phyloP scores from a whole-genome alignment of 441 rosid species.

The Omphalea diandra region DNA sequence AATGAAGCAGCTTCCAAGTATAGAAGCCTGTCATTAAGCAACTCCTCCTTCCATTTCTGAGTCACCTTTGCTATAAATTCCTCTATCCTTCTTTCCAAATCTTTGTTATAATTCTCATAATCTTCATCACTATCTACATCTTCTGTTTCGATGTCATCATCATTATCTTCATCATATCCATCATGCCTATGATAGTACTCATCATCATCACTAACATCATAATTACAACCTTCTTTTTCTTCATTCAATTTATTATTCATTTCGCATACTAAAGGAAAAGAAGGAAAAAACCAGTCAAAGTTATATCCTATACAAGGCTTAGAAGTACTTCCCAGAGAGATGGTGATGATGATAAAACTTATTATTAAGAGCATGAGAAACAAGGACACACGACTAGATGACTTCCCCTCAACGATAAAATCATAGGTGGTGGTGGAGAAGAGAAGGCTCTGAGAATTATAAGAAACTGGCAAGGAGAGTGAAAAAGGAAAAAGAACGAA shows the following conservation, averaged over 20 bases:
- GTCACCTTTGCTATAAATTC: constrained; percentile 35
- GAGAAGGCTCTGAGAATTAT: constrained; percentile 15
- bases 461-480: neutral
- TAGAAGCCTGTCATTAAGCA: constrained; percentile 25
- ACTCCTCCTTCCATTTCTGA: constrained; percentile 33
- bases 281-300: constrained; percentile 16
- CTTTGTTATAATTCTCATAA: constrained; percentile 14
- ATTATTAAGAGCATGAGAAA: constrained; percentile 29
- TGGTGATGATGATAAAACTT: constrained; percentile 21
- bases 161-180: constrained; percentile 22
- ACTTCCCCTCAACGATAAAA: constrained; percentile 17
- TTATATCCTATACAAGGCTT: constrained; percentile 12
- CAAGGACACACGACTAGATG: constrained; percentile 23
- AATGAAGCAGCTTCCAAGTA: constrained; percentile 17
- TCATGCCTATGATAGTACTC: neutral
- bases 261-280: neutral
- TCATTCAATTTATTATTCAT: neutral
- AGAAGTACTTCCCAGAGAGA: constrained; percentile 19
- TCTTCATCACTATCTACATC: constrained; percentile 13
- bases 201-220: constrained; percentile 16
- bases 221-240: neutral
- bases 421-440: constrained; percentile 15
- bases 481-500: neutral
- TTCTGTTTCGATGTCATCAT: neutral
- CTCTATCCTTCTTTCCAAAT: constrained; percentile 32